Evolutionary conservation across 139 green algal species (phyloP).

Genomic region (Chlamydomonas incerta): DNA sequence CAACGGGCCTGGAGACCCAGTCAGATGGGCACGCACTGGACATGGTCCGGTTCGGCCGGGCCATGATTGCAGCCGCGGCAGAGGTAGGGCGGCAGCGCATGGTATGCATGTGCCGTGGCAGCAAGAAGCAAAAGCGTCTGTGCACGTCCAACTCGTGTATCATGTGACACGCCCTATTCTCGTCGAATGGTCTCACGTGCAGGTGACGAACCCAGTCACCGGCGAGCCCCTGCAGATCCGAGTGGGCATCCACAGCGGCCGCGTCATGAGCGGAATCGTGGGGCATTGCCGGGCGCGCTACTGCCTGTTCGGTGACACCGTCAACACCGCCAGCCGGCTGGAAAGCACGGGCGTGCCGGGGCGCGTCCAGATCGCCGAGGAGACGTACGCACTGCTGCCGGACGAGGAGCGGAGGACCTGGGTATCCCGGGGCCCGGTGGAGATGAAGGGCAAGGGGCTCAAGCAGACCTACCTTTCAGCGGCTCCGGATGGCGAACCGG

Average conservation of each 20-base stretch:
- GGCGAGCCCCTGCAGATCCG: neutral
- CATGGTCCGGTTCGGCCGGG: neutral
- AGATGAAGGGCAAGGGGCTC: neutral
- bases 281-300: constrained; percentile 50
- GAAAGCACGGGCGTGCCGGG: constrained; percentile 43
- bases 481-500: too few relatives aligned
- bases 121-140: too few relatives aligned
- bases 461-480: too few relatives aligned
- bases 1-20: neutral
- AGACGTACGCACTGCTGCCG: neutral
- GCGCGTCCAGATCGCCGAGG: constrained; percentile 20
- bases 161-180: too few relatives aligned
- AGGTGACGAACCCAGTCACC: neutral
- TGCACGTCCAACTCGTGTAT: too few relatives aligned
- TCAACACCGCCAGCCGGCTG: constrained; percentile 57
- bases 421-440: neutral
- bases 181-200: too few relatives aligned
- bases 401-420: neutral
- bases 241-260: neutral
- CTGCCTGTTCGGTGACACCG: constrained; percentile 58
- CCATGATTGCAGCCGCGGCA: neutral
- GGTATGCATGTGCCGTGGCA: too few relatives aligned
- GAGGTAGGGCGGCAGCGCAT: neutral
- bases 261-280: constrained; percentile 50
- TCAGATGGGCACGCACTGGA: neutral